These are phyloP conservation scores for Cardiospermum halicacabum DNA, from an alignment of 345 rosid genomes.

Conservation along the genomic window DNA sequence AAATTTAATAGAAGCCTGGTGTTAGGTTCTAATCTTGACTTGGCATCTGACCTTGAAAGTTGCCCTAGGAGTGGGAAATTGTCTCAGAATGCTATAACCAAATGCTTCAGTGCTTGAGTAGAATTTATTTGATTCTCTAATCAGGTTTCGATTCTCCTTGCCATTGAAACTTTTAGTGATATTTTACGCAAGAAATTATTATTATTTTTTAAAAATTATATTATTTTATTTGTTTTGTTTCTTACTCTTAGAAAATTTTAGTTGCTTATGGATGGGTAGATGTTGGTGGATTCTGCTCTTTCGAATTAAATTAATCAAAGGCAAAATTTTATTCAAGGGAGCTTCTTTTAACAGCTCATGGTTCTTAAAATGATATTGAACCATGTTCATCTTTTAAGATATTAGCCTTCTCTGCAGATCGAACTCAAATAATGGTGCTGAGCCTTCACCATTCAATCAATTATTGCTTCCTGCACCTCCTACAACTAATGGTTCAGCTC, in stretches of 20 bases:
- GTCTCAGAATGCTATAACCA: background rate
- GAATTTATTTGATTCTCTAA: background rate
- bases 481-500: constrained; percentile 50
- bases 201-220: constrained; percentile 7
- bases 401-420: constrained; percentile 40
- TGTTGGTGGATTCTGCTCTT: constrained; percentile 4
- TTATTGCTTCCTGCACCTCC: constrained; percentile 84
- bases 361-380: background rate
- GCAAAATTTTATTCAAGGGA: background rate
- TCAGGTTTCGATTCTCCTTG: too few relatives aligned
- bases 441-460: constrained; percentile 52
- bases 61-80: background rate
- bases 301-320: background rate
- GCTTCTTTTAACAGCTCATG: background rate
- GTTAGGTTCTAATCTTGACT: background rate
- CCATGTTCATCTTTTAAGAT: background rate
- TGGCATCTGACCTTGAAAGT: background rate
- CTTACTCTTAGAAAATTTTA: background rate
- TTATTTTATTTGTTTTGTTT: too few relatives aligned
- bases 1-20: background rate
- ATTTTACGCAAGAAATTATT: too few relatives aligned
- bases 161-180: too few relatives aligned
- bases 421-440: constrained; percentile 50
- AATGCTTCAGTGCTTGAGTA: background rate
- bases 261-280: background rate